Evolutionary conservation across 2,329 filamentous ascomycete species (phyloP).

Genomic region (Capronia coronata): DNA sequence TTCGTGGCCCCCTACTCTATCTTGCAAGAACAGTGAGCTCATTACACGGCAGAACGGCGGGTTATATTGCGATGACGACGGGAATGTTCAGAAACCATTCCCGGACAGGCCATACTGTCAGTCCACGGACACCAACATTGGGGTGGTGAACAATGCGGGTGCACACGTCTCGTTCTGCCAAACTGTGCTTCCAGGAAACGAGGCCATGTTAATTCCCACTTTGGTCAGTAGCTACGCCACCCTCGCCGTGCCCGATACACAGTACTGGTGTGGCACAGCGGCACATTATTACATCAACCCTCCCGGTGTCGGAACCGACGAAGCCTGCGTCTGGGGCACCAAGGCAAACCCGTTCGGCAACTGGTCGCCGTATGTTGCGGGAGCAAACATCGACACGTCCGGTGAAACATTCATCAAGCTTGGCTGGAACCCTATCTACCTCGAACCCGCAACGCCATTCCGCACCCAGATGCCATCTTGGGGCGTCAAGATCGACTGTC

Average conservation of each 20-base stretch:
- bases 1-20: constrained; percentile 38
- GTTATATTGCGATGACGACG: constrained; percentile 62
- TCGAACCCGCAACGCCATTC: constrained; percentile 48
- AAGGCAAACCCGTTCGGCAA: constrained; percentile 60
- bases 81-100: constrained; percentile 64
- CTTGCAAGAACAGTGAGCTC: constrained; percentile 5
- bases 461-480: constrained; percentile 55
- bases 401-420: constrained; percentile 69
- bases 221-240: constrained; percentile 49
- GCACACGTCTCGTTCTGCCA: constrained; percentile 65
- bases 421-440: constrained; percentile 70
- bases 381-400: constrained; percentile 60
- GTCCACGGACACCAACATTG: constrained; percentile 58
- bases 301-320: constrained; percentile 54
- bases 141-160: constrained; percentile 60
- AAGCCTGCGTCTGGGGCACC: constrained; percentile 67
- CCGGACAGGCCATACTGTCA: constrained; percentile 62
- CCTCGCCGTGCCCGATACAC: constrained; percentile 62
- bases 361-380: constrained; percentile 70
- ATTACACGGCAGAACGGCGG: constrained; percentile 58
- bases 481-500: constrained; percentile 65
- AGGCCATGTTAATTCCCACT: constrained; percentile 79
- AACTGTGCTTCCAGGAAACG: constrained; percentile 70
- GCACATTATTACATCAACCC: constrained; percentile 77
- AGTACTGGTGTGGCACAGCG: constrained; percentile 66